Conservation (phyloP, 208 protist genomes). For the Leishmania aethiopica region DNA sequence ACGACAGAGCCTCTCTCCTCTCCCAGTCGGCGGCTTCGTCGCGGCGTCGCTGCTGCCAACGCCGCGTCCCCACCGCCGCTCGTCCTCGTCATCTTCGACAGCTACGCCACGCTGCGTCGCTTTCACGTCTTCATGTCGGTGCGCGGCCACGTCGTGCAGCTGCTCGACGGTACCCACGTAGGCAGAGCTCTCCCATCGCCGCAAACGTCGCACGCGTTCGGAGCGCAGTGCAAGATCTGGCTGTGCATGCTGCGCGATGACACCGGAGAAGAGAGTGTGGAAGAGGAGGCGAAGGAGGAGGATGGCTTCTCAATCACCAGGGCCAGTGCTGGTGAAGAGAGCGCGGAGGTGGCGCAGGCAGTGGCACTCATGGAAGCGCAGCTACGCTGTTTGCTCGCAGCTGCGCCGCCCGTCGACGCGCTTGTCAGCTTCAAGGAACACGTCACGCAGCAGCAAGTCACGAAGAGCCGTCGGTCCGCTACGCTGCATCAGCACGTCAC, state of each 20-base stretch:
- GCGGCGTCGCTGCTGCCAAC: background rate
- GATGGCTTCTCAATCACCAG: background rate
- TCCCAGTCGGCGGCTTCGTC: background rate
- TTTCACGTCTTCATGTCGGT: constrained; percentile 82
- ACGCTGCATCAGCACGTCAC: constrained; percentile 1
- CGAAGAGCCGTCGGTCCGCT: background rate
- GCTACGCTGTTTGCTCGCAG: constrained; percentile 21
- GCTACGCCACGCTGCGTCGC: constrained; percentile 52
- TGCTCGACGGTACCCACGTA: constrained; percentile 46
- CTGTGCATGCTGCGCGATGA: constrained; percentile 74
- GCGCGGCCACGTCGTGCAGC: constrained; percentile 59
- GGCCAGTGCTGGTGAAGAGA: background rate
- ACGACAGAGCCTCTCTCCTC: background rate
- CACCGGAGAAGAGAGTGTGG: constrained; percentile 25
- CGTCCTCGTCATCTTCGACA: constrained; percentile 61
- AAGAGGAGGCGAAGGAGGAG: constrained; percentile 2
- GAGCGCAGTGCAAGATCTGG: constrained; percentile 48
- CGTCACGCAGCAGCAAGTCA: background rate
- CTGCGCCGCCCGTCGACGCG: constrained; percentile 32
- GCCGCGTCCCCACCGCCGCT: constrained; percentile 19
- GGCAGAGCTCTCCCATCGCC: constrained; percentile 11
- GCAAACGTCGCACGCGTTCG: constrained; percentile 18
- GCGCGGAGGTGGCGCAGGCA: background rate
- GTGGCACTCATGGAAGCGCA: constrained; percentile 14
- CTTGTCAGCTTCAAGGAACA: constrained; percentile 44